Conservation (phyloP, 1,284 basidiomycete species). For the Cyathus pygmaeus region DNA sequence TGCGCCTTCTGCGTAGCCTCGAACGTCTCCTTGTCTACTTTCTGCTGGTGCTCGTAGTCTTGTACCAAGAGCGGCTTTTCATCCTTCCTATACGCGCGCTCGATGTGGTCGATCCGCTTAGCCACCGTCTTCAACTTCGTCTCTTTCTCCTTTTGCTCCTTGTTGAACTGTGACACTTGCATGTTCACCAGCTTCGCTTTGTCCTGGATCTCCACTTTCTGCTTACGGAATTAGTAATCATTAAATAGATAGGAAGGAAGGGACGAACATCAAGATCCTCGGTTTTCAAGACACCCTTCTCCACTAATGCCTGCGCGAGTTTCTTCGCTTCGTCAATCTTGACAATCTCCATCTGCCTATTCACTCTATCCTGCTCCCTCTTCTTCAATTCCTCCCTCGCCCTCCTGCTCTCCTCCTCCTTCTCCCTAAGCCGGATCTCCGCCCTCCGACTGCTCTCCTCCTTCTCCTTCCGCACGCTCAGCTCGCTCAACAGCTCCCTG, state of each 20-base stretch:
- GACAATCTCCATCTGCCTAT: constrained; percentile 86
- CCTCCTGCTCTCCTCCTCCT: constrained; percentile 77
- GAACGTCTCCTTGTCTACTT: constrained; percentile 77
- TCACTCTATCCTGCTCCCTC: constrained; percentile 83
- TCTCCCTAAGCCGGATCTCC: constrained; percentile 75
- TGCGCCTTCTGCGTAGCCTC: constrained; percentile 72
- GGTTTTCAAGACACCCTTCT: constrained; percentile 85
- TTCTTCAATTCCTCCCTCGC: constrained; percentile 76
- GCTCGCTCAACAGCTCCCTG: constrained; percentile 89
- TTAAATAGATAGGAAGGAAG: constrained; percentile 1
- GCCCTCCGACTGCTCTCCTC: constrained; percentile 88
- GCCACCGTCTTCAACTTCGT: constrained; percentile 86
- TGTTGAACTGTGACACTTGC: constrained; percentile 95
- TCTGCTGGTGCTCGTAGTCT: constrained; percentile 92
- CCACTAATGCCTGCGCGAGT: constrained; percentile 87
- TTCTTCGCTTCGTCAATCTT: constrained; percentile 89
- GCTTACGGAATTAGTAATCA: constrained; percentile 6
- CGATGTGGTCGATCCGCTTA: constrained; percentile 95
- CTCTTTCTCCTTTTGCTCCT: constrained; percentile 92
- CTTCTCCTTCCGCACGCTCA: constrained; percentile 88
- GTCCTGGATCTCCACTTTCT: constrained; percentile 88
- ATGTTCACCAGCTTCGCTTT: constrained; percentile 91
- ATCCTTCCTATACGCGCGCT: constrained; percentile 95
- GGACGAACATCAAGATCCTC: constrained; percentile 79
- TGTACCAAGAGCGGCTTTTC: constrained; percentile 87